These are phyloP conservation scores for Sporothrix euskadiensis DNA, from an alignment of 2,329 filamentous ascomycete species.

Conservation along the genomic window DNA sequence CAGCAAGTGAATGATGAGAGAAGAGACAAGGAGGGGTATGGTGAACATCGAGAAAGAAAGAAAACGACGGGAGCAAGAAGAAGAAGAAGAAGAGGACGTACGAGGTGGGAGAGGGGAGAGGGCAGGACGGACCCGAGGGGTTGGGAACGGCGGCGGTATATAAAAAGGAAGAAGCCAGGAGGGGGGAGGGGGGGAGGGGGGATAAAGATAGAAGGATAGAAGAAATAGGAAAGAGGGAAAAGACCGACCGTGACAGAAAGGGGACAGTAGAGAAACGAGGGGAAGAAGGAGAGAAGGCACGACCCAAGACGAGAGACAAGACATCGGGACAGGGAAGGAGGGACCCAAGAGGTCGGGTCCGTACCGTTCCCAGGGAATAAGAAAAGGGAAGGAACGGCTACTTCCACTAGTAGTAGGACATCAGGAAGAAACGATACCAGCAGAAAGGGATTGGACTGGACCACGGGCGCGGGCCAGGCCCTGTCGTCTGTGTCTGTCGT, in stretches of 20 bases:
- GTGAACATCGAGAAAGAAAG: neutral
- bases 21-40: neutral
- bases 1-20: neutral
- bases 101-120: neutral
- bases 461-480: neutral
- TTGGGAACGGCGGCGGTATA: slow-evolving; percentile 16
- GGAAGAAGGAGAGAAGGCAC: neutral
- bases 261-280: slow-evolving; percentile 4
- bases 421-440: neutral
- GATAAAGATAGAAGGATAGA: neutral
- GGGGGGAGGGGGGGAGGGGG: neutral
- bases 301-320: neutral
- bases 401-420: too few species aligned
- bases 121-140: neutral
- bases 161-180: neutral
- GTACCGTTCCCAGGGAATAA: neutral
- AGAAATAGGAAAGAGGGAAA: neutral
- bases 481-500: neutral
- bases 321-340: neutral
- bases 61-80: neutral
- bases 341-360: slow-evolving; percentile 17
- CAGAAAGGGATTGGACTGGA: slow-evolving; percentile 6
- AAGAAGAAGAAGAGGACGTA: neutral
- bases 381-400: neutral
- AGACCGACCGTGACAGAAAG: neutral